Evolutionary conservation across 257 asterid genomes (phyloP).

Genomic region (Gentiana macrophylla): DNA sequence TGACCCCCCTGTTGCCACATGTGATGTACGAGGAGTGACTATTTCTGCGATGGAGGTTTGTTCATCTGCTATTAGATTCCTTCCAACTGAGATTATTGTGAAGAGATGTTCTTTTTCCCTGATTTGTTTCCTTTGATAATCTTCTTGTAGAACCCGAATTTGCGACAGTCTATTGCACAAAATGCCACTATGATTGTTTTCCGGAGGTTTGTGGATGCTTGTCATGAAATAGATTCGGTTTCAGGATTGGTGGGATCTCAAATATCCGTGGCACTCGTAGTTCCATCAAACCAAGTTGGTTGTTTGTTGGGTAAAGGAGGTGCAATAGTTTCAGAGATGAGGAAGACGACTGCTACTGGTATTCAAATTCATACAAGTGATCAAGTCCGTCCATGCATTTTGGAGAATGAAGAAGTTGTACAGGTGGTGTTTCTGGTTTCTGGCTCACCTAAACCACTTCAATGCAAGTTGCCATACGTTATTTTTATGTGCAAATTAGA

Average conservation of each 20-base stretch:
- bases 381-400: conserved; percentile 55
- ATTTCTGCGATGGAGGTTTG: conserved; percentile 57
- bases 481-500: no score
- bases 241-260: conserved; percentile 24
- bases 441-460: no score
- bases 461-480: no score
- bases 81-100: no score
- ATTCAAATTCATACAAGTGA: conserved; percentile 39
- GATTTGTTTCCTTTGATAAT: no score
- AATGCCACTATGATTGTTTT: conserved; percentile 45
- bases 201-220: conserved; percentile 31
- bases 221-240: conserved; percentile 22
- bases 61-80: background rate
- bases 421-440: no score
- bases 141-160: no score
- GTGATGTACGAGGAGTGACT: conserved; percentile 52
- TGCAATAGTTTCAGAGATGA: conserved; percentile 54
- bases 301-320: conserved; percentile 83
- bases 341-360: conserved; percentile 58
- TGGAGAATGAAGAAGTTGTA: conserved; percentile 1
- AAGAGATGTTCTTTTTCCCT: no score
- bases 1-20: no score
- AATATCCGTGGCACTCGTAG: conserved; percentile 43
- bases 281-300: conserved; percentile 52
- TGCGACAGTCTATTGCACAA: conserved; percentile 44